A percentile compares a stretch with the other conserved stretches of the same genome.
These are phyloP conservation scores for Leishmania amazonensis DNA, from an alignment of 208 protist genomes.

Conservation along the genomic window DNA sequence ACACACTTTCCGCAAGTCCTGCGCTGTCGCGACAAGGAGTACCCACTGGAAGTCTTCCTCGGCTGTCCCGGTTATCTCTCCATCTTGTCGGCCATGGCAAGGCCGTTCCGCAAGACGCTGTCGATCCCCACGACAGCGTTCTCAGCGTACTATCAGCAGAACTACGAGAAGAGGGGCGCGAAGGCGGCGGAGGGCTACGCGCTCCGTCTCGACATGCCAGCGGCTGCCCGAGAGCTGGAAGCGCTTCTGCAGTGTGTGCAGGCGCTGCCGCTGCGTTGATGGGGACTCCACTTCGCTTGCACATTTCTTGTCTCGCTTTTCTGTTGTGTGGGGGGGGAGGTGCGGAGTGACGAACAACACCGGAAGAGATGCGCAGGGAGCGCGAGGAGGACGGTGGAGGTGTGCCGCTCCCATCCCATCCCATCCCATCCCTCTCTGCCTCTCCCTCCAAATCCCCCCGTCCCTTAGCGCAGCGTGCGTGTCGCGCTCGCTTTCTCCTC, in stretches of 20 bases:
- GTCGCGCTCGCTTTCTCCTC: neutral
- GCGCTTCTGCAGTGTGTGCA: slow-evolving; percentile 11
- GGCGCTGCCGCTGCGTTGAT: slow-evolving; percentile 9
- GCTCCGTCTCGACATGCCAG: slow-evolving; percentile 2
- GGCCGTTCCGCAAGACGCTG: slow-evolving; percentile 19
- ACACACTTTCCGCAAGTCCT: slow-evolving; percentile 35
- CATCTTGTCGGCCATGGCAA: slow-evolving; percentile 31
- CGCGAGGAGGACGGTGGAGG: neutral
- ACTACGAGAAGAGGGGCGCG: slow-evolving; percentile 13
- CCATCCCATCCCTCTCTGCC: neutral
- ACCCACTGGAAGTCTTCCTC: slow-evolving; percentile 55
- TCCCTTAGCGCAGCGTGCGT: neutral
- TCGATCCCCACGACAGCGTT: slow-evolving; percentile 33
- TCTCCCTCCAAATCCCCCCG: neutral
- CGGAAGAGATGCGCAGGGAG: neutral
- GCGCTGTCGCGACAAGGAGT: slow-evolving; percentile 26
- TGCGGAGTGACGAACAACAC: no score
- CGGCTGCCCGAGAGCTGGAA: slow-evolving; percentile 7
- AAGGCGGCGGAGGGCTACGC: slow-evolving; percentile 8
- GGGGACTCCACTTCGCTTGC: neutral
- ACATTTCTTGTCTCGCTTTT: neutral
- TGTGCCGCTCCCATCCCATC: neutral
- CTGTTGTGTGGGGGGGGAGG: no score
- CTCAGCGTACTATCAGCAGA: slow-evolving; percentile 30
- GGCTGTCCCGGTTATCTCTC: slow-evolving; percentile 72